phyloP scores from a whole-genome alignment of 768 basidiomycete genomes.

The Suillus brevipes region DNA sequence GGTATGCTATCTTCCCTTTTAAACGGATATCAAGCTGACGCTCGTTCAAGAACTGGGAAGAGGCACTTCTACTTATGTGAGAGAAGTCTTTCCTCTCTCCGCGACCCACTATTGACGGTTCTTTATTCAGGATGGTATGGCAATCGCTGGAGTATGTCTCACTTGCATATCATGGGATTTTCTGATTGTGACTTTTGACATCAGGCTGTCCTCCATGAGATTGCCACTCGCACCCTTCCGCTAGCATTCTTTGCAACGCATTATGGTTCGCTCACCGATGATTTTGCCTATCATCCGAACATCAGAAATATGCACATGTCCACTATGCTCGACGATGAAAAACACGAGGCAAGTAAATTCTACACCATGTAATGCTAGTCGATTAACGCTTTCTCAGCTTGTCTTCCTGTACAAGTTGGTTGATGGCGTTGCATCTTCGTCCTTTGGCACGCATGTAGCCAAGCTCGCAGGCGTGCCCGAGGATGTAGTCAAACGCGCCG shows the following conservation, averaged over 20 bases:
- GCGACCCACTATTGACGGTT: slow-evolving; percentile 3
- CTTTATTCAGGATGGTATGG: slow-evolving; percentile 85
- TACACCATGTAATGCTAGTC: neutral
- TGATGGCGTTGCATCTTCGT: slow-evolving; percentile 81
- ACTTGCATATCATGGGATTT: neutral
- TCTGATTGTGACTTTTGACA: slow-evolving; percentile 11
- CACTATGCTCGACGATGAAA: slow-evolving; percentile 90
- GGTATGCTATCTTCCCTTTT: slow-evolving; percentile 47
- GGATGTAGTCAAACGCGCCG: slow-evolving; percentile 85
- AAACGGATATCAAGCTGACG: slow-evolving; percentile 11
- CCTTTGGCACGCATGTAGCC: slow-evolving; percentile 94
- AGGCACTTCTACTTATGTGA: slow-evolving; percentile 91
- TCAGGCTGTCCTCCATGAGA: slow-evolving; percentile 88
- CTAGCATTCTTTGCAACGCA: slow-evolving; percentile 98
- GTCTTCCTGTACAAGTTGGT: slow-evolving; percentile 95
- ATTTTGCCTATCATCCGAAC: slow-evolving; percentile 89
- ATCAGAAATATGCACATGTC: slow-evolving; percentile 96
- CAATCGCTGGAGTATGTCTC: slow-evolving; percentile 79
- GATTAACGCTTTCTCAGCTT: slow-evolving; percentile 49
- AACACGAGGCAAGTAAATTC: slow-evolving; percentile 63
- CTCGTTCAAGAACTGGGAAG: slow-evolving; percentile 74
- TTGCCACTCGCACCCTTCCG: slow-evolving; percentile 90
- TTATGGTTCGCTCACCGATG: slow-evolving; percentile 93
- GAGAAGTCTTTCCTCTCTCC: slow-evolving; percentile 18
- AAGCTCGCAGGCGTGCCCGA: slow-evolving; percentile 89